Percentiles rank a stretch among this genome's conserved stretches.
These are phyloP conservation scores for Salvia miltiorrhiza DNA, from an alignment of 257 asterid genomes.

Conservation along the genomic window DNA sequence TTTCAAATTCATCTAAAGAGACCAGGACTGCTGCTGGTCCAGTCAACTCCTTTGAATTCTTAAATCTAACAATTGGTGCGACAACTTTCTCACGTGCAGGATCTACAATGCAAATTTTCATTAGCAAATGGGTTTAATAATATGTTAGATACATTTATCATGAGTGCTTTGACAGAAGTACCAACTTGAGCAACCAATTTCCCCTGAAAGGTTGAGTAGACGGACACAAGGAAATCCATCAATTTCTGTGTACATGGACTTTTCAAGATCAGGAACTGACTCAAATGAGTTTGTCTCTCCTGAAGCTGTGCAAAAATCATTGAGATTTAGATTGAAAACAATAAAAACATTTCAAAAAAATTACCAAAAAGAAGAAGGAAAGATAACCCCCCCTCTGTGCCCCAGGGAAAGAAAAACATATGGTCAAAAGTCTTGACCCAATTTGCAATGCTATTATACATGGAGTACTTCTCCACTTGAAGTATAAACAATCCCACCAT, in stretches of 20 bases:
- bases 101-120: slow-evolving; percentile 44
- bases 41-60: slow-evolving; percentile 43
- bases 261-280: slow-evolving; percentile 97
- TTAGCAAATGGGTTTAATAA: slow-evolving; percentile 19
- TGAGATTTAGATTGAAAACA: slow-evolving; percentile 8
- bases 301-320: slow-evolving; percentile 42
- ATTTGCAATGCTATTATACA: no score
- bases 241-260: slow-evolving; percentile 75
- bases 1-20: slow-evolving; percentile 68
- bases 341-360: background rate
- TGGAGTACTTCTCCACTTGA: no score
- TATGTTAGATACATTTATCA: background rate
- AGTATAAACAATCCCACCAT: no score
- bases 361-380: background rate
- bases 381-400: no score
- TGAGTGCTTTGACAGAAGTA: slow-evolving; percentile 17
- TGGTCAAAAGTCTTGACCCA: background rate
- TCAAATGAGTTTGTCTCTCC: slow-evolving; percentile 56
- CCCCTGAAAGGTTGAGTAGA: slow-evolving; percentile 91
- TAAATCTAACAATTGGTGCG: slow-evolving; percentile 70
- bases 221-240: slow-evolving; percentile 98
- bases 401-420: no score
- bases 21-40: slow-evolving; percentile 64
- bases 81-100: slow-evolving; percentile 85
- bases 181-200: slow-evolving; percentile 97